Percentiles rank a stretch among this genome's conserved stretches.
Evolutionary conservation across 768 basidiomycete genomes (phyloP).

Genomic region (Mycena vulgaris): DNA sequence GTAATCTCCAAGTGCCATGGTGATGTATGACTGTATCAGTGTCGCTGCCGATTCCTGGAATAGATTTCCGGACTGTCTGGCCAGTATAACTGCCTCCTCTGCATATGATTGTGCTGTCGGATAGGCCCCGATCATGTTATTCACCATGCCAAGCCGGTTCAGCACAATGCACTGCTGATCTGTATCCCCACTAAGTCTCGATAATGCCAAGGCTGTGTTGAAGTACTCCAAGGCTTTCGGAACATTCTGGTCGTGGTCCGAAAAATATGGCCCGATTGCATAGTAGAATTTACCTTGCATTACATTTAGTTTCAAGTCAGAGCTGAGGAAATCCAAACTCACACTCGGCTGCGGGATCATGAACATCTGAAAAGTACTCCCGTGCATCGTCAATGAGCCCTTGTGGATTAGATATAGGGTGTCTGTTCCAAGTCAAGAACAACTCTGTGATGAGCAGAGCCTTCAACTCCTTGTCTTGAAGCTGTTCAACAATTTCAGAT

Average conservation of each 20-base stretch:
- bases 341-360: neutral
- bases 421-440: neutral
- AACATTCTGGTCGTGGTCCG: slow-evolving; percentile 1
- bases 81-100: neutral
- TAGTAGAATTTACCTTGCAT: neutral
- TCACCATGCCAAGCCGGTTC: neutral
- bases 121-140: neutral
- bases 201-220: neutral
- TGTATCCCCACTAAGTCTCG: neutral
- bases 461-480: neutral
- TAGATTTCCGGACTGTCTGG: neutral
- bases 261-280: neutral
- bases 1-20: neutral
- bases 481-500: neutral
- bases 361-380: neutral
- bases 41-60: neutral
- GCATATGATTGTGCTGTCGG: neutral
- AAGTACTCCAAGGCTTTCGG: neutral
- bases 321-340: neutral
- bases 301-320: neutral
- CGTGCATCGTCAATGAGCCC: neutral
- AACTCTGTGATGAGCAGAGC: neutral
- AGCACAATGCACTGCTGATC: neutral
- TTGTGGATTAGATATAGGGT: neutral
- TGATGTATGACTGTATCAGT: neutral